A percentile compares a stretch with the other conserved stretches of the same genome.
Evolutionary conservation across 2,329 filamentous ascomycete genomes (phyloP).

Genomic region (Aspergillus viridinutans): DNA sequence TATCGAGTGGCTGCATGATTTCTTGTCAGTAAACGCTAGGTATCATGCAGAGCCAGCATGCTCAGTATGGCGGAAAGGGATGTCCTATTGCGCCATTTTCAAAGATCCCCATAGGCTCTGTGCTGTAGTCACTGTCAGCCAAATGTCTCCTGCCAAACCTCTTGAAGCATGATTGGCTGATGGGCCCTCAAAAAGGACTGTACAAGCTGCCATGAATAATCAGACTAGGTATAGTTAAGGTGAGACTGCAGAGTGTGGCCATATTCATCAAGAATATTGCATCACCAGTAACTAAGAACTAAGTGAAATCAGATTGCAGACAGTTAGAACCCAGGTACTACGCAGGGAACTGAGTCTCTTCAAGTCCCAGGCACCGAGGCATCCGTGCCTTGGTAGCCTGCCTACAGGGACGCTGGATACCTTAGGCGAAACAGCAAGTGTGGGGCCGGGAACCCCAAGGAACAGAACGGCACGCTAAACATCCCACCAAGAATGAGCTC

Average conservation of each 20-base stretch:
- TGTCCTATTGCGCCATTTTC: conserved; percentile 31
- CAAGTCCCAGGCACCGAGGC: not conserved
- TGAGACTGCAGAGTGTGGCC: not conserved
- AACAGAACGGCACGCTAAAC: conserved; percentile 16
- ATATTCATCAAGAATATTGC: not conserved
- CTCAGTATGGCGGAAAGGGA: conserved; percentile 8
- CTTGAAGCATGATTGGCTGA: not conserved
- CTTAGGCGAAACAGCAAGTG: not conserved
- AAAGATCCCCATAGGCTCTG: conserved; percentile 25
- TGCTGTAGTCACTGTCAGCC: conserved; percentile 19
- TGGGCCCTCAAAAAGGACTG: not conserved
- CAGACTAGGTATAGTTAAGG: not conserved
- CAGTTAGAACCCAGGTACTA: too few relatives aligned
- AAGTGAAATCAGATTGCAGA: not conserved
- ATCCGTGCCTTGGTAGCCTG: not conserved
- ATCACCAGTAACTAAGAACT: not conserved
- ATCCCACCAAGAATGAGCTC: conserved; percentile 20
- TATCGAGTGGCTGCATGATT: not conserved
- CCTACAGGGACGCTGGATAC: not conserved
- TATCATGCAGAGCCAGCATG: not conserved
- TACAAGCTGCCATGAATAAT: not conserved
- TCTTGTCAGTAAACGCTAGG: not conserved
- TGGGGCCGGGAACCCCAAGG: not conserved
- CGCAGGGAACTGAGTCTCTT: not conserved
- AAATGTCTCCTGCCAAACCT: conserved; percentile 1